A percentile compares a stretch with the other conserved stretches of the same genome.
Conservation (phyloP, 2,329 filamentous ascomycete species). For the Erysiphe pulchra region DNA sequence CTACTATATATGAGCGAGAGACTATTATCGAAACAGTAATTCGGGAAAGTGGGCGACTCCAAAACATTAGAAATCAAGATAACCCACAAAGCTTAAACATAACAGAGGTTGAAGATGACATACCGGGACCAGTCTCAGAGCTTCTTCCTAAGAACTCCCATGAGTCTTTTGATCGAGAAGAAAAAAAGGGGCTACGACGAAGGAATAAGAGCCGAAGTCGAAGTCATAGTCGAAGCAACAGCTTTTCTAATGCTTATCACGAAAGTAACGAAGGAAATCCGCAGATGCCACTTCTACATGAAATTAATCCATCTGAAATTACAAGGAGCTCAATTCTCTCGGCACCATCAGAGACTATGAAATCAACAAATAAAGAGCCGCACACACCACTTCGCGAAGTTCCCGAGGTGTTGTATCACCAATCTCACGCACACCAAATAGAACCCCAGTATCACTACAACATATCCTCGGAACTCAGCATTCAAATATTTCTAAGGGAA, state of each 20-base stretch:
- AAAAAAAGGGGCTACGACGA: conserved; percentile 13
- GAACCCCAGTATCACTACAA: conserved; percentile 29
- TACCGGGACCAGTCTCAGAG: neutral
- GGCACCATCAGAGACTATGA: conserved; percentile 48
- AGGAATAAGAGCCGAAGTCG: conserved; percentile 19
- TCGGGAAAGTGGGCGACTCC: conserved; percentile 21
- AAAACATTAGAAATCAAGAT: neutral
- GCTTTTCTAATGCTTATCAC: conserved; percentile 24
- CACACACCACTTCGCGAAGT: conserved; percentile 34
- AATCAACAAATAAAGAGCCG: conserved; percentile 35
- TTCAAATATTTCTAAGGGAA: conserved; percentile 17
- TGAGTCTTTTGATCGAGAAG: conserved; percentile 1
- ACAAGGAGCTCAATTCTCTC: conserved; percentile 74
- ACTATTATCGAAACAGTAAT: conserved; percentile 21
- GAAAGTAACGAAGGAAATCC: conserved; percentile 30
- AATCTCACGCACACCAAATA: conserved; percentile 33
- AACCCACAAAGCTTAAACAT: neutral
- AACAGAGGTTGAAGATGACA: neutral
- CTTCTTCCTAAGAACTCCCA: neutral
- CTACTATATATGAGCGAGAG: conserved; percentile 15
- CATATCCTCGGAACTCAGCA: conserved; percentile 41
- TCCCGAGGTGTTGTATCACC: conserved; percentile 33
- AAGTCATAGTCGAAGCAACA: conserved; percentile 16
- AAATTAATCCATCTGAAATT: conserved; percentile 62
- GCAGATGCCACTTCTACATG: conserved; percentile 72